A percentile compares a stretch with the other conserved stretches of the same genome.
Evolutionary conservation across 306 rosid species (phyloP).

Genomic region (Sphenostylis stenocarpa): DNA sequence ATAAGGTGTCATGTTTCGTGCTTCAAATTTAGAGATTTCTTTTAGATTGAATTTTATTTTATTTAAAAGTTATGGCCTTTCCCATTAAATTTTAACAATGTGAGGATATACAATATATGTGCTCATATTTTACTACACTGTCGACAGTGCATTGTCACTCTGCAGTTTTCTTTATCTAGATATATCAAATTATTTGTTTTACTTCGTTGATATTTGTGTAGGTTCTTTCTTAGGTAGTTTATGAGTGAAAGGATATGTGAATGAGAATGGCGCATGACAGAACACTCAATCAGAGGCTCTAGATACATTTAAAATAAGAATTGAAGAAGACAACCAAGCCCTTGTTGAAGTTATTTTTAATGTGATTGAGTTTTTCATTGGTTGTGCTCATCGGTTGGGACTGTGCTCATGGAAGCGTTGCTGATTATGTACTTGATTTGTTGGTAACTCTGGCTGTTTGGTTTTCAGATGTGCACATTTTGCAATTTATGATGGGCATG

Average conservation of each 20-base stretch:
- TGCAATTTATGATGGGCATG: conserved; percentile 91
- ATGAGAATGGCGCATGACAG: neutral
- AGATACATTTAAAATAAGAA: neutral
- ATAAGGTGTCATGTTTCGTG: neutral
- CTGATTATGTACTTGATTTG: conserved; percentile 1
- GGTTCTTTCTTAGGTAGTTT: neutral
- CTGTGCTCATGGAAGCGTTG: neutral
- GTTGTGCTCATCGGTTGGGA: neutral
- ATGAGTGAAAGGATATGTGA: neutral
- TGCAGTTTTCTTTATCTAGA: neutral
- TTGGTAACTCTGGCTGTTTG: conserved; percentile 15
- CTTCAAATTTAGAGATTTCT: neutral
- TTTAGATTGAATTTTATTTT: too few species aligned
- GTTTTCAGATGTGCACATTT: conserved; percentile 74
- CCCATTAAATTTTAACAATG: neutral
- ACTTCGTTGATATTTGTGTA: neutral
- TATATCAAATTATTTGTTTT: neutral
- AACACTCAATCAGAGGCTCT: too few species aligned
- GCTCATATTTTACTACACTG: neutral
- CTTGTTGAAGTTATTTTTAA: neutral
- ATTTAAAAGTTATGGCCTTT: too few species aligned
- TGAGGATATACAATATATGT: neutral
- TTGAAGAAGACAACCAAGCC: neutral
- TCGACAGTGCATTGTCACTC: neutral
- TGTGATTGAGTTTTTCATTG: neutral